Evolutionary conservation across 2,329 filamentous ascomycete genomes (phyloP), one percentile per base, ranked within the genome.

Genomic region (Monosporascus sp.): DNA sequence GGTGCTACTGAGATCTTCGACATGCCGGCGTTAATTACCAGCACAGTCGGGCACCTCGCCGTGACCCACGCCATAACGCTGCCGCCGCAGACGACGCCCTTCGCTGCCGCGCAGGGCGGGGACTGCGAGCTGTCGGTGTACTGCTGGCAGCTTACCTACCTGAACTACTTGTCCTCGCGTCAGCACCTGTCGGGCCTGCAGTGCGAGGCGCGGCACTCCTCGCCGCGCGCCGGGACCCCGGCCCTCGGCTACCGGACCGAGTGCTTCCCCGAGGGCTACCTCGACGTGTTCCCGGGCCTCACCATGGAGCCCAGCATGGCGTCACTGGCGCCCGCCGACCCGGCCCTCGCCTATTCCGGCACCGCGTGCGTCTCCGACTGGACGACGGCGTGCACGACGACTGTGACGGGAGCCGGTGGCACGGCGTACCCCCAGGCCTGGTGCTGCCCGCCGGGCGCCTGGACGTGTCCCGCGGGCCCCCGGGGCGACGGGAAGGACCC

Each of bases 11-110:
- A 31, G 31, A 22, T 9, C 20, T 35, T 47, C 48, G 41, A 50
- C 20, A 54, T 46, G 41, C 55, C 63, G 66, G 60, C 35, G 80
- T 81, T 78, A 66, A 68, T 27, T 60, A 67, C 51, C 20, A 44
- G 14, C 20, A 44, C 9, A 5, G 20, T 44, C 41, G 20, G n/a
- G 5, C 22, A 44, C n/a, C 41, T 20, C 31, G 9, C 9, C 31
- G 31, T 11, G 31, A 35, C 31, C 9, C 31, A 35, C 9, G 31
- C 31, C 31, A 47, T 40, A 14, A 38, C 48, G 19, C 38, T 49
- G 37, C 22, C 48, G 6, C 35, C 48, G 22, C 48, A 49, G 35
- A 49, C 48, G 19, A 49, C 48, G 11, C 48, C 48, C 7, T 49
- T 37, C 19, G 38, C 35, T 3, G 17, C 48, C 11, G 17, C 9